phyloP scores from a whole-genome alignment of 129 eudicot species.

The Cynara cardunculus region DNA sequence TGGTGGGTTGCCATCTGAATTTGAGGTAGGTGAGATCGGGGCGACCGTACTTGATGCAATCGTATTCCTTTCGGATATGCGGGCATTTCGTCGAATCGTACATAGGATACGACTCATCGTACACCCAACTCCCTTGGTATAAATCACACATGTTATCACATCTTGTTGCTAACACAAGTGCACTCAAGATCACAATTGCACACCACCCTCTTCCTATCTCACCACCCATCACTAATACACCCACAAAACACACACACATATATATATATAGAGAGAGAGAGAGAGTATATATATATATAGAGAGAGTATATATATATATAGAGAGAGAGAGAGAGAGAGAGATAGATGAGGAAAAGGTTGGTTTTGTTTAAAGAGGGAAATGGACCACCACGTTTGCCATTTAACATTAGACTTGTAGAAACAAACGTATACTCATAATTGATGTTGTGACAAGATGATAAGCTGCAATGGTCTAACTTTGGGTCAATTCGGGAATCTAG shows the following conservation, averaged over 20 bases:
- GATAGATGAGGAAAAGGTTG: background rate
- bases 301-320: background rate
- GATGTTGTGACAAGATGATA: background rate
- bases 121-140: conserved; percentile 53
- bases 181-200: conserved; percentile 12
- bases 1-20: conserved; percentile 57
- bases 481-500: background rate
- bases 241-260: background rate
- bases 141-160: conserved; percentile 27
- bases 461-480: background rate
- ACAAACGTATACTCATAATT: background rate
- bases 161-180: background rate
- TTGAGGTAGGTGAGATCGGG: conserved; percentile 46
- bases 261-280: background rate
- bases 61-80: conserved; percentile 49
- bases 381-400: background rate
- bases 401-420: background rate
- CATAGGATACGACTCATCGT: conserved; percentile 46
- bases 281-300: background rate
- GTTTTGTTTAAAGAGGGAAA: background rate
- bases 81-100: conserved; percentile 52
- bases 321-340: background rate
- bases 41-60: conserved; percentile 60
- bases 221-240: conserved; percentile 15
- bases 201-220: conserved; percentile 13